Base-by-base conservation (phyloP, 1,284 basidiomycete genomes). In the Sutorius eximius region DNA sequence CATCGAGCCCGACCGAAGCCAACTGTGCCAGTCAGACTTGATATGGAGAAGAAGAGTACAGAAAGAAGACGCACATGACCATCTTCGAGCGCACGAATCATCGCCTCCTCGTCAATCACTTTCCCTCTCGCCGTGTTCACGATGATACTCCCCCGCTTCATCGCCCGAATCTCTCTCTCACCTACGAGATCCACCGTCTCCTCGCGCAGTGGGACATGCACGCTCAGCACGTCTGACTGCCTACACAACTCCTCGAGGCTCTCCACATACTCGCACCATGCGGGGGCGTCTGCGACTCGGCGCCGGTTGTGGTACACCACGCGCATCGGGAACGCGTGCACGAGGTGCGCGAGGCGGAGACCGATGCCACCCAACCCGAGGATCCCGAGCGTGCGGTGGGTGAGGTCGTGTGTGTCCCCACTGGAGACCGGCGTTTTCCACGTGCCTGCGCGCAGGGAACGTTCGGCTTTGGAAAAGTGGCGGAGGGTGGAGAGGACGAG, bases 301-400 rank as follows among this genome's bases (percentile, higher is more conserved):
- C 75, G 73, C 32, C 94, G 82, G 34, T 78, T 86, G 75, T 95
- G 86, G 72, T 96, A 93, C 59, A 96, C 81, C 51, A 95, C 77
- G 51, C 91, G 84, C 93, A 96, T 95, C 13, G 87, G 89, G 72
- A 94, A 91, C 1, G 85, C 83, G 51, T 82, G 85, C 0, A 77
- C 83, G 53, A 90, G 77, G 59, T 85, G 79, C 0, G 87, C 88
- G 27, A 90, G 75, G 38, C 84, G 84, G 49, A 81, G 65, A 0
- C 94, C 95, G 66, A 96, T 96, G 2, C 94, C 93, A 33, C 95
- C 95, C 45, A 96, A 83, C 0, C 95, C 94, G 30, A 97, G 81
- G 62, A 96, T 89, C 4, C 88, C 93, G 40, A 96, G 74, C 3
- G 89, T 90, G 66, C 85, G 87, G 2, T 84, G 83, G 15, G 89